phyloP scores from a whole-genome alignment of 2,329 filamentous ascomycete species.

The Cytospora mali region DNA sequence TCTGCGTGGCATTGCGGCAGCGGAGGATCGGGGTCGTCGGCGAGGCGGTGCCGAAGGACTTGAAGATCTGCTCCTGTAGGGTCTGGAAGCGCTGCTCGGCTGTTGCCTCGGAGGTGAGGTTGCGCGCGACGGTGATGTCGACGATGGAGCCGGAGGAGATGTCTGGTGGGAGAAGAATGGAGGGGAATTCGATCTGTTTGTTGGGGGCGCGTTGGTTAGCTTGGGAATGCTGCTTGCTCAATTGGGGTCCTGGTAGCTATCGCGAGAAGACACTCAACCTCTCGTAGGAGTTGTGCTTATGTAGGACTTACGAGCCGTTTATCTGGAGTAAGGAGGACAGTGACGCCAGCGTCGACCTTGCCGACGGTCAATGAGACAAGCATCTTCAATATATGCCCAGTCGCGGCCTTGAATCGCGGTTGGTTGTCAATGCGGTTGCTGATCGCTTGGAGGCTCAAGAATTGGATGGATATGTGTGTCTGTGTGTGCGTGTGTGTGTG shows the following conservation, averaged over 20 bases:
- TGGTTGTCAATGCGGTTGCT: background rate
- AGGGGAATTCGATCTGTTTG: slow-evolving; percentile 96
- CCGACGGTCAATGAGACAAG: slow-evolving; percentile 96
- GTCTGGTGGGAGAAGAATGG: slow-evolving; percentile 91
- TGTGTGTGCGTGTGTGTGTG: too few species aligned
- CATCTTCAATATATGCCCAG: slow-evolving; percentile 62
- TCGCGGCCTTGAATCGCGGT: slow-evolving; percentile 11
- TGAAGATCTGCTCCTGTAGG: slow-evolving; percentile 88
- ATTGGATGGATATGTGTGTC: background rate
- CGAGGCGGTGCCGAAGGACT: slow-evolving; percentile 79
- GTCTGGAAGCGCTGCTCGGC: slow-evolving; percentile 75
- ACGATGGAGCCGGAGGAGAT: slow-evolving; percentile 97
- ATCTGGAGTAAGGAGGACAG: slow-evolving; percentile 93
- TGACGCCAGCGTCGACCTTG: slow-evolving; percentile 98
- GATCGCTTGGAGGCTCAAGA: background rate
- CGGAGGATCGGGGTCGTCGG: slow-evolving; percentile 79
- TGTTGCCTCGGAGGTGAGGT: slow-evolving; percentile 74
- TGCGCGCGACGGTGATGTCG: slow-evolving; percentile 93
- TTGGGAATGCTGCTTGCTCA: background rate
- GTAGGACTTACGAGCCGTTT: slow-evolving; percentile 80
- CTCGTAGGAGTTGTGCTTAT: too few species aligned
- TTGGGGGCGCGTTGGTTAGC: slow-evolving; percentile 29
- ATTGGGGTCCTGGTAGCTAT: background rate
- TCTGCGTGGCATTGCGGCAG: slow-evolving; percentile 96
- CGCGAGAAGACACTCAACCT: background rate